phyloP scores from a whole-genome alignment of 2,329 filamentous ascomycete genomes.

The Aspergillus pseudoviridinutans region DNA sequence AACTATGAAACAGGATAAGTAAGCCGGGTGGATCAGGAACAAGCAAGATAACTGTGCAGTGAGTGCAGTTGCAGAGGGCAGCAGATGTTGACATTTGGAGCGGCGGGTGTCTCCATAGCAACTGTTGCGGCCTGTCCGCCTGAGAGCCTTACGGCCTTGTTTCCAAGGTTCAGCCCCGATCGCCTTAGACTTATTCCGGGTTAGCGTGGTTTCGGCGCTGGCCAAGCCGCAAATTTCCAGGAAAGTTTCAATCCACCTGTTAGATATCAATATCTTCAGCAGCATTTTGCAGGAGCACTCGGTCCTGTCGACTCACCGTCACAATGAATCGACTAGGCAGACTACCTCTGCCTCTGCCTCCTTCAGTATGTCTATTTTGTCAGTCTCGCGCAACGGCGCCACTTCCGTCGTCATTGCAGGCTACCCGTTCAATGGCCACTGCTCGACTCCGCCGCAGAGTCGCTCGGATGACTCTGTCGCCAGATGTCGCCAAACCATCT shows the following conservation, averaged over 20 bases:
- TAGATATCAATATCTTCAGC: background rate
- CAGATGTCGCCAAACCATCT: constrained; percentile 25
- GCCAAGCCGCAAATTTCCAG: background rate
- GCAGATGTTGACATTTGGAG: constrained; percentile 25
- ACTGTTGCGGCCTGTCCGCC: constrained; percentile 20
- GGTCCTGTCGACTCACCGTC: background rate
- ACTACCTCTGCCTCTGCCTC: constrained; percentile 25
- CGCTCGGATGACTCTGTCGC: constrained; percentile 37
- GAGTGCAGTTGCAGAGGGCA: background rate
- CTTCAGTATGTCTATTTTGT: constrained; percentile 32
- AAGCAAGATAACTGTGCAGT: background rate
- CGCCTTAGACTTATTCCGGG: constrained; percentile 6
- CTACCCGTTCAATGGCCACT: constrained; percentile 30
- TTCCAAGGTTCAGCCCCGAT: constrained; percentile 12
- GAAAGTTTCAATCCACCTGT: background rate
- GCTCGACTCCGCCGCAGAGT: constrained; percentile 30
- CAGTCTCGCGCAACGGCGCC: constrained; percentile 21
- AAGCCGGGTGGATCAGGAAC: constrained; percentile 8
- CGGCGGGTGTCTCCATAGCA: constrained; percentile 33
- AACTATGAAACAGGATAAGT: constrained; percentile 7
- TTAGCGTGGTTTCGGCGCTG: constrained; percentile 4
- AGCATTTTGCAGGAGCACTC: background rate
- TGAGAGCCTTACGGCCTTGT: constrained; percentile 11
- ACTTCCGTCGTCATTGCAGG: constrained; percentile 24
- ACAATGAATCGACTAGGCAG: constrained; percentile 21